Conservation (phyloP, 257 asterid genomes). For the Handroanthus guayacan region DNA sequence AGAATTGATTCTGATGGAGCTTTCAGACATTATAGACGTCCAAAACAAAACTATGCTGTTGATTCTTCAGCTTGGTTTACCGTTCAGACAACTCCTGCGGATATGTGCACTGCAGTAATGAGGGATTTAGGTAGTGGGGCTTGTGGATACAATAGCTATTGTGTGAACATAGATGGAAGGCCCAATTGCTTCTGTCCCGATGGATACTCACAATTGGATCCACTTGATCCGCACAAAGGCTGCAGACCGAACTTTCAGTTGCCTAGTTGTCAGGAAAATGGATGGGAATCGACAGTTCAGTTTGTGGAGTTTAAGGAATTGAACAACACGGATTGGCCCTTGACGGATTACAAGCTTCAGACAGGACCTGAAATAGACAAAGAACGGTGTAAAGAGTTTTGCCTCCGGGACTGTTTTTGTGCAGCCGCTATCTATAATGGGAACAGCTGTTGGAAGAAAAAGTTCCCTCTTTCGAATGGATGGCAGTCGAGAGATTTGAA, state of each 20-base stretch:
- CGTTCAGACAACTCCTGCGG: constrained; percentile 32
- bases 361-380: not conserved
- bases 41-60: constrained; percentile 31
- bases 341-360: constrained; percentile 43
- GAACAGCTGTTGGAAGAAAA: constrained; percentile 42
- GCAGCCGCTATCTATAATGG: constrained; percentile 41
- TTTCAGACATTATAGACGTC: constrained; percentile 44
- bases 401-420: constrained; percentile 53
- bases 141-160: constrained; percentile 60
- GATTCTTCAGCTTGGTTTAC: constrained; percentile 31
- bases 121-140: constrained; percentile 48
- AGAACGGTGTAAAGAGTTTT: constrained; percentile 37
- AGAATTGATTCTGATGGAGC: constrained; percentile 53
- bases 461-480: not conserved
- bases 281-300: constrained; percentile 22
- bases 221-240: constrained; percentile 31
- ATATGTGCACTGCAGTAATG: constrained; percentile 31
- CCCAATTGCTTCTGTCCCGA: constrained; percentile 49
- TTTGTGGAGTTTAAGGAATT: constrained; percentile 19
- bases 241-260: constrained; percentile 46
- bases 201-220: constrained; percentile 43
- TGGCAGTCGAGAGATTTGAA: not conserved
- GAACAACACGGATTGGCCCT: constrained; percentile 49
- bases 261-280: constrained; percentile 34
- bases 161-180: constrained; percentile 37